phyloP scores from a whole-genome alignment of 129 eudicot species.

The Centaurea solstitialis region DNA sequence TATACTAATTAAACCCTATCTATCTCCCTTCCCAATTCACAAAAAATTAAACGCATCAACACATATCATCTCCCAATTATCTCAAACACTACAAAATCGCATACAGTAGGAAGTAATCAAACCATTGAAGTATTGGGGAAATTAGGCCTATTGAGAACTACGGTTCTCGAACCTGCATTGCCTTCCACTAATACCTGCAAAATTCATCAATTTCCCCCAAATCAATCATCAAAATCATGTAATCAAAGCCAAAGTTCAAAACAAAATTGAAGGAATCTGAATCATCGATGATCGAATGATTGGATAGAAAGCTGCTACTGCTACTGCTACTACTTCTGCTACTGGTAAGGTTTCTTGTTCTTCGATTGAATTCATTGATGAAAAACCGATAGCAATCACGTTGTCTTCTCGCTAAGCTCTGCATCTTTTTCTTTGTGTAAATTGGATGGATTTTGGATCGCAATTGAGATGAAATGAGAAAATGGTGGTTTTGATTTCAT shows the following conservation, averaged over 20 bases:
- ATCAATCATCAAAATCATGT: neutral
- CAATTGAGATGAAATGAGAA: too few species aligned
- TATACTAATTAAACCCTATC: neutral
- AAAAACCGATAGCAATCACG: neutral
- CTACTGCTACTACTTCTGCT: too few species aligned
- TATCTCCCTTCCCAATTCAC: neutral
- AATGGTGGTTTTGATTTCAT: neutral
- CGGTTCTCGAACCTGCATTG: conserved; percentile 56
- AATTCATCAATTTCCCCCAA: neutral
- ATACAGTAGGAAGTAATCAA: neutral
- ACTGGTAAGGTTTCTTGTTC: conserved; percentile 7
- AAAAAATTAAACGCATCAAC: neutral
- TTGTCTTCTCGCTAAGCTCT: conserved; percentile 1
- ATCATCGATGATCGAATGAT: conserved; percentile 14
- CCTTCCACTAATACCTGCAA: conserved; percentile 67
- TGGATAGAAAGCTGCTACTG: conserved; percentile 6
- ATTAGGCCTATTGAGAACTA: conserved; percentile 66
- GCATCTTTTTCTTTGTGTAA: conserved; percentile 1
- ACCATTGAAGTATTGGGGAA: conserved; percentile 64
- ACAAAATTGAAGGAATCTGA: conserved; percentile 10
- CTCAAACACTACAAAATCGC: neutral
- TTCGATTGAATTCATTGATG: conserved; percentile 3
- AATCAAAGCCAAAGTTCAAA: neutral
- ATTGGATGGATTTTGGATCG: neutral
- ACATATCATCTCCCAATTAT: neutral